A percentile compares a stretch with the other conserved stretches of the same genome.
Evolutionary conservation across 495 filamentous ascomycete genomes (phyloP).

Genomic region (Amniculicola lignicola): DNA sequence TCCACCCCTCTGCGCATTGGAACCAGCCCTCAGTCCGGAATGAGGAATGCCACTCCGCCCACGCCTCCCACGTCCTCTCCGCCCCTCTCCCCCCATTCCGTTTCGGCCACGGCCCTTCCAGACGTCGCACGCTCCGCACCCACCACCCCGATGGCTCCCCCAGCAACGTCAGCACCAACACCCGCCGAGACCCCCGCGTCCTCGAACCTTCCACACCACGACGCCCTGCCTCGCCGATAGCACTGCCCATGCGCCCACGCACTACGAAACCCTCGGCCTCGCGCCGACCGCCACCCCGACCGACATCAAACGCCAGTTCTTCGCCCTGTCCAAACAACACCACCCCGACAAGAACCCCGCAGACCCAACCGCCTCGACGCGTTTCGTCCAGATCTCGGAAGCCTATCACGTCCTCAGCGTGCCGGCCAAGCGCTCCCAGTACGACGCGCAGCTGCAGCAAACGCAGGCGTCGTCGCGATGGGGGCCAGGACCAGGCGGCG

Average conservation of each 20-base stretch:
- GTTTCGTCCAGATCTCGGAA: conserved; percentile 81
- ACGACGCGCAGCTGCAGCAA: conserved; percentile 64
- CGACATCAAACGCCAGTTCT: conserved; percentile 94
- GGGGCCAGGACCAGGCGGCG: neutral
- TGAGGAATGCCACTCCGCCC: conserved; percentile 55
- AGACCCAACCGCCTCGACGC: conserved; percentile 66
- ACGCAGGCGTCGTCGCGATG: conserved; percentile 25
- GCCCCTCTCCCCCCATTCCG: conserved; percentile 13
- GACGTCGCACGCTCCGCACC: neutral
- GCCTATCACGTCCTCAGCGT: conserved; percentile 78
- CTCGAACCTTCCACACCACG: conserved; percentile 12
- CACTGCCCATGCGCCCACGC: conserved; percentile 42
- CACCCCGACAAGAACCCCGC: conserved; percentile 88
- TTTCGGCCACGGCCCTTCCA: conserved; percentile 7
- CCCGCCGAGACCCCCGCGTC: no score
- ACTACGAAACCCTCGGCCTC: conserved; percentile 83
- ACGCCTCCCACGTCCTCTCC: conserved; percentile 32
- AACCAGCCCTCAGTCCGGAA: conserved; percentile 36
- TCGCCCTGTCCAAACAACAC: conserved; percentile 83
- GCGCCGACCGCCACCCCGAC: conserved; percentile 60
- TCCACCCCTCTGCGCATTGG: neutral
- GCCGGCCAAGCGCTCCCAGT: conserved; percentile 63
- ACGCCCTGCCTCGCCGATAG: neutral
- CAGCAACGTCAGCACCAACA: no score
- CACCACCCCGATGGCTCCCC: neutral